Conservation (phyloP, 768 basidiomycete genomes). For the Phlebiopsis gigantea region DNA sequence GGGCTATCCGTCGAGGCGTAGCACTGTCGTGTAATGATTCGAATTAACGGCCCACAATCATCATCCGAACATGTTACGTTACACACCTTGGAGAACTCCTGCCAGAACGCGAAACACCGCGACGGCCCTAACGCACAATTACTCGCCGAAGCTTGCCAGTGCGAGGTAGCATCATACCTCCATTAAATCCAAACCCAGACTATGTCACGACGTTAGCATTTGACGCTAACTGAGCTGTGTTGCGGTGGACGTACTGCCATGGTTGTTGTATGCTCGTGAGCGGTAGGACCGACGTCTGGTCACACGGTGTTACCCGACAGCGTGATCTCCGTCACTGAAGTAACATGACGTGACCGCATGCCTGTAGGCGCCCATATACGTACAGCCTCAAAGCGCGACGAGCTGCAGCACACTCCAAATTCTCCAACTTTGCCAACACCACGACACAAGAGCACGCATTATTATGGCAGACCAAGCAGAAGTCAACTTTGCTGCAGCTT, state of each 20-base stretch:
- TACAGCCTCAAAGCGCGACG: constrained; percentile 1
- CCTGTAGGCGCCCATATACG: constrained; percentile 6
- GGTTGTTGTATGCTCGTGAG: constrained; percentile 6
- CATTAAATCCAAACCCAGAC: constrained; percentile 65
- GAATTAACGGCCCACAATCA: not conserved
- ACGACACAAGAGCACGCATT: not conserved
- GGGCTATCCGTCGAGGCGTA: constrained; percentile 79
- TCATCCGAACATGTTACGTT: not conserved
- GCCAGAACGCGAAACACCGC: constrained; percentile 90
- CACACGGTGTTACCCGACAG: constrained; percentile 8
- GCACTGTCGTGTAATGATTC: constrained; percentile 45
- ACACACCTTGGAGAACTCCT: constrained; percentile 73
- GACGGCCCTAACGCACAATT: constrained; percentile 52
- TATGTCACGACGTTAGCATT: constrained; percentile 20
- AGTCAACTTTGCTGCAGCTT: constrained; percentile 59
- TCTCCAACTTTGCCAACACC: not conserved
- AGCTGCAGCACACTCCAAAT: not conserved
- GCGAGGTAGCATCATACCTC: constrained; percentile 34
- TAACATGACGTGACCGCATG: constrained; percentile 7
- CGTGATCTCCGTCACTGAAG: not conserved
- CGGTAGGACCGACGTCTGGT: not conserved
- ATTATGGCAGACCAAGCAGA: constrained; percentile 53
- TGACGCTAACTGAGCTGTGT: not conserved
- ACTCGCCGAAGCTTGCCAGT: not conserved
- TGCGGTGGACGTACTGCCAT: constrained; percentile 22